These are phyloP conservation scores for Lentinula guzmanii DNA, from an alignment of 768 basidiomycete genomes.

Conservation along the genomic window DNA sequence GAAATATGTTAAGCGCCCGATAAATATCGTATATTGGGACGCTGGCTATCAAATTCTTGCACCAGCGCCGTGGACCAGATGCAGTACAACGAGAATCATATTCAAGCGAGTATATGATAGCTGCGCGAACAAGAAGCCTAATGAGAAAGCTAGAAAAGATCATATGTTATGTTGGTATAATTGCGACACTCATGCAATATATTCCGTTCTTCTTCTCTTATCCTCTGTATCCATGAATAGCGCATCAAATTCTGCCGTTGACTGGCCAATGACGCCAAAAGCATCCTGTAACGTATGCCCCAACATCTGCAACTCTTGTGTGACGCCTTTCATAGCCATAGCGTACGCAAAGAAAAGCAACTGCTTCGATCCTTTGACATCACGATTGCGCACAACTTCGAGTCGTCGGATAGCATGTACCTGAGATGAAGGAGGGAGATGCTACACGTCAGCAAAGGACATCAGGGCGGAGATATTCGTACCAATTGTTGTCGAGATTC, in stretches of 20 bases:
- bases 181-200: slow-evolving; percentile 11
- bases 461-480: slow-evolving; percentile 12
- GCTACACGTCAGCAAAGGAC: neutral
- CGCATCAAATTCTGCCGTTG: slow-evolving; percentile 74
- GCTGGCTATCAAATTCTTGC: no score
- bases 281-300: slow-evolving; percentile 80
- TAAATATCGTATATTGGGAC: no score
- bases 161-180: neutral
- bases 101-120: neutral
- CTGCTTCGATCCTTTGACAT: slow-evolving; percentile 77
- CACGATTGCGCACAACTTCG: slow-evolving; percentile 82
- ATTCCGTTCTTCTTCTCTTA: slow-evolving; percentile 15
- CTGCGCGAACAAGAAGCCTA: neutral
- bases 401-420: slow-evolving; percentile 78
- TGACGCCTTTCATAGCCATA: slow-evolving; percentile 90
- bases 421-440: slow-evolving; percentile 25
- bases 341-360: slow-evolving; percentile 87
- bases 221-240: slow-evolving; percentile 46
- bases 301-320: slow-evolving; percentile 78
- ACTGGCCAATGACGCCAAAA: slow-evolving; percentile 89
- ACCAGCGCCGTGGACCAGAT: no score
- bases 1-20: no score
- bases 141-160: neutral
- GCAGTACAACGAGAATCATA: no score
- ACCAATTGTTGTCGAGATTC: slow-evolving; percentile 76